Base-by-base conservation (phyloP, 768 basidiomycete genomes). In the Amanita molliuscula region DNA sequence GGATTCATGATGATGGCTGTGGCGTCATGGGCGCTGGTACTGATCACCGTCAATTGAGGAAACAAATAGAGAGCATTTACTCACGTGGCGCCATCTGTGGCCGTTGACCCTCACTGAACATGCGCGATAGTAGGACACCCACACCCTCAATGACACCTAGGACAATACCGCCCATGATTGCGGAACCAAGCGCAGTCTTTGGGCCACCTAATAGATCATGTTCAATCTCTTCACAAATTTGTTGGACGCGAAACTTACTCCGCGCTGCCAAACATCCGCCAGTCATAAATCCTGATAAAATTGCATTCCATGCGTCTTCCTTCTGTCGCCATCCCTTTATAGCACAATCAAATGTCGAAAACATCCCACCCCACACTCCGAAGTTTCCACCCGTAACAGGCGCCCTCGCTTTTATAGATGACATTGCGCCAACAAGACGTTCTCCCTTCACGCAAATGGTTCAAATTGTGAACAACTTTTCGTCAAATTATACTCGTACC, bases 301-400 rank as follows among this genome's bases (percentile, higher is more conserved):
- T 98, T 36, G 93, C 93, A 62, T 99, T 99, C 93, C 93, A 99
- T 46, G 95, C 88, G 65, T 96, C 94, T 68, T 96, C 93, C 65
- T 97, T 96, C 72, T 96, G 92, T 64, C 93, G 77, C 73, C 81
- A 90, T 11, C 92, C 90, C 69, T 99, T 98, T 58, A 99, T 87
- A 0, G 93, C 93, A 66, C 96, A 99, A 67, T 98, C 96, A 58
- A 96, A 99, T 29, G 91, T 88, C 40, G 93, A 97, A 67, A 99
- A 99, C 82, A 99, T 87, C 57, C 95, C 96, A 63, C 95, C 89
- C 88, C 89, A 91, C 13, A 90, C 85, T 59, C 88, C 86, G 64
- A 95, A 96, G 70, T 97, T 95, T 25, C 95, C 96, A 44, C 96
- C 96, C 9, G 94, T 92, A 23, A 99, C 96, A 3, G 96, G 96